Evolutionary conservation across 1,139 yeast species (phyloP).

Genomic region (Sugiyamaella grinbergsii): DNA sequence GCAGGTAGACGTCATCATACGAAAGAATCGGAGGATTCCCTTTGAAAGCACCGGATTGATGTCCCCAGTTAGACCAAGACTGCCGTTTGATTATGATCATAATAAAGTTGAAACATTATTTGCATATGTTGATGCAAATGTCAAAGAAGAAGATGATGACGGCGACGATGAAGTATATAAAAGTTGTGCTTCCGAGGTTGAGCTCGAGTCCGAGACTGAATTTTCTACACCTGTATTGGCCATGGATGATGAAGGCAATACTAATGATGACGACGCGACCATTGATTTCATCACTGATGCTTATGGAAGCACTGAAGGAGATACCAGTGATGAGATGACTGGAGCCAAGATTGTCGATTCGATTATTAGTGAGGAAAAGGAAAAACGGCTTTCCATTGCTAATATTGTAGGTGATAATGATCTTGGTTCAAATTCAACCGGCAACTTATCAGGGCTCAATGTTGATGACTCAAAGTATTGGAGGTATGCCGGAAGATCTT

Average conservation of each 20-base stretch:
- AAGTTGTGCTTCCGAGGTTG: constrained; percentile 22
- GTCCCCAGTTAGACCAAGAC: constrained; percentile 25
- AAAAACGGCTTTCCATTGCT: neutral
- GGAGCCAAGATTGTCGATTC: constrained; percentile 12
- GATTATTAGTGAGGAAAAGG: constrained; percentile 8
- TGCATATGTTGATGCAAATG: neutral
- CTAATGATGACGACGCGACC: constrained; percentile 5
- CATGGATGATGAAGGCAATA: neutral
- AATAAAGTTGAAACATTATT: constrained; percentile 11
- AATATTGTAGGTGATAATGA: neutral
- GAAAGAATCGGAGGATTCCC: constrained; percentile 19
- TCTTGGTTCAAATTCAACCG: neutral
- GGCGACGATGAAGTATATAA: constrained; percentile 18
- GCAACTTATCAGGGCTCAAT: constrained; percentile 24
- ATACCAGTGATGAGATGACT: constrained; percentile 10
- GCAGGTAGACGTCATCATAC: constrained; percentile 27
- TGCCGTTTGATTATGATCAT: constrained; percentile 33
- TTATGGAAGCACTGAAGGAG: constrained; percentile 4
- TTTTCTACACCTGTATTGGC: constrained; percentile 3
- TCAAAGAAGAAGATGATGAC: constrained; percentile 11
- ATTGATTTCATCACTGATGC: constrained; percentile 1
- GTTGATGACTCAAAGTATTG: constrained; percentile 32
- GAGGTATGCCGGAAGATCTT: constrained; percentile 59
- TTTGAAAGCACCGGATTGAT: constrained; percentile 1
- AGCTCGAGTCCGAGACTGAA: constrained; percentile 8